These are phyloP conservation scores for Agaricales sp. DNA, from an alignment of 1,284 basidiomycete species.

Conservation along the genomic window DNA sequence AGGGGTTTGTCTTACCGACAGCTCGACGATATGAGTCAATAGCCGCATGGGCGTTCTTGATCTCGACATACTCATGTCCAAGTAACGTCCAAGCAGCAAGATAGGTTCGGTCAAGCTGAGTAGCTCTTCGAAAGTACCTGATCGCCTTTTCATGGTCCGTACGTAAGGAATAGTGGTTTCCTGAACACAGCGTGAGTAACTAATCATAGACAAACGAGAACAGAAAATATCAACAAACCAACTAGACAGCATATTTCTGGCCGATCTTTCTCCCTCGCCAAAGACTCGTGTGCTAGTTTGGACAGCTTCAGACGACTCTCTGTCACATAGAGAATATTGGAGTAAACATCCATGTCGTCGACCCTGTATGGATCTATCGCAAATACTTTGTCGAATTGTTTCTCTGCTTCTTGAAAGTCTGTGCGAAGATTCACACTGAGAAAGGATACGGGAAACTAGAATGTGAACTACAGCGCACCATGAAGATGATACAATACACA, in stretches of 20 bases:
- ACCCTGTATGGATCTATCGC: conserved; percentile 80
- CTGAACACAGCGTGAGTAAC: conserved; percentile 27
- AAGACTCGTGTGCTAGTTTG: conserved; percentile 86
- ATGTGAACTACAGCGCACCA: conserved; percentile 39
- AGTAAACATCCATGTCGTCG: conserved; percentile 94
- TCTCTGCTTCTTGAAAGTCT: conserved; percentile 84
- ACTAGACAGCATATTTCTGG: conserved; percentile 94
- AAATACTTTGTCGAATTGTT: conserved; percentile 77
- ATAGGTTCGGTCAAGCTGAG: conserved; percentile 90
- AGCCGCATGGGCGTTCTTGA: conserved; percentile 98
- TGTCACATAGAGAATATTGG: conserved; percentile 95
- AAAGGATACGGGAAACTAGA: conserved; percentile 6
- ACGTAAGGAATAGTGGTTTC: conserved; percentile 93
- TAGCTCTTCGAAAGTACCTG: conserved; percentile 89
- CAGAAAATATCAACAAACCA: conserved; percentile 44
- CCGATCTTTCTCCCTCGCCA: conserved; percentile 79
- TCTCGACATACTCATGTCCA: conserved; percentile 98
- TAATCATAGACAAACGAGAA: not conserved
- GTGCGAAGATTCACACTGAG: conserved; percentile 7
- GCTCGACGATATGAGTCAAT: conserved; percentile 96
- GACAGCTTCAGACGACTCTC: conserved; percentile 85
- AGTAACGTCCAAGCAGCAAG: conserved; percentile 98
- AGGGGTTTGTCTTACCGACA: conserved; percentile 64
- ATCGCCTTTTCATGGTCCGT: conserved; percentile 94
- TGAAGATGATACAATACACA: conserved; percentile 85